Evolutionary conservation across 257 asterid species (phyloP).

Genomic region (Plantago elongata): DNA sequence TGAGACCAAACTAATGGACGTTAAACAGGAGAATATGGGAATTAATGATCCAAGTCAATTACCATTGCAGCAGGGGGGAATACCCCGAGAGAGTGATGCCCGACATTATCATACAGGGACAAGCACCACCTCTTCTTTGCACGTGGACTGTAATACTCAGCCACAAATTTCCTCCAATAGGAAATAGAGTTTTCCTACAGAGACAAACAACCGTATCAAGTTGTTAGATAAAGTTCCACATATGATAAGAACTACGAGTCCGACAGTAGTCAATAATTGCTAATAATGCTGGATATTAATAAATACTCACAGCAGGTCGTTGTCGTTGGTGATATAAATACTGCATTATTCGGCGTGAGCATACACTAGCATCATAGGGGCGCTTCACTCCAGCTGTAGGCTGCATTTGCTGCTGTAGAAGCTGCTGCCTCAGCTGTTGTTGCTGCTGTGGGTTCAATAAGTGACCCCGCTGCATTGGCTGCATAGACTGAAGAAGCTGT

Average conservation of each 20-base stretch:
- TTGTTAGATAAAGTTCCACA: constrained; percentile 1
- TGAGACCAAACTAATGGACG: constrained; percentile 7
- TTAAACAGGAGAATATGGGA: not conserved
- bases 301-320: constrained; percentile 76
- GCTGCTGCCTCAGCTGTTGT: constrained; percentile 65
- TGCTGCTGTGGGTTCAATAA: constrained; percentile 75
- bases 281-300: constrained; percentile 7
- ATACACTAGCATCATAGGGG: constrained; percentile 80
- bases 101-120: constrained; percentile 81
- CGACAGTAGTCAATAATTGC: constrained; percentile 10
- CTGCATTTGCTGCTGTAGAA: constrained; percentile 65
- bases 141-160: constrained; percentile 92
- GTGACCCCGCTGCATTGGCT: constrained; percentile 78
- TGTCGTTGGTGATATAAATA: constrained; percentile 93
- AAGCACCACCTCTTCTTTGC: constrained; percentile 99
- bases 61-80: constrained; percentile 98
- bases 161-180: constrained; percentile 95
- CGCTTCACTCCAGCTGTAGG: constrained; percentile 66
- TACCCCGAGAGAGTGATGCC: constrained; percentile 90
- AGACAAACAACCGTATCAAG: constrained; percentile 18
- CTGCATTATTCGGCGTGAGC: constrained; percentile 94
- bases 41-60: constrained; percentile 23
- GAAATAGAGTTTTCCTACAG: constrained; percentile 80
- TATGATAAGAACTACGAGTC: constrained; percentile 8
- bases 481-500: constrained; percentile 72